Evolutionary conservation across 2,329 filamentous ascomycete genomes (phyloP).

Genomic region (Trichoderma pleuroti): DNA sequence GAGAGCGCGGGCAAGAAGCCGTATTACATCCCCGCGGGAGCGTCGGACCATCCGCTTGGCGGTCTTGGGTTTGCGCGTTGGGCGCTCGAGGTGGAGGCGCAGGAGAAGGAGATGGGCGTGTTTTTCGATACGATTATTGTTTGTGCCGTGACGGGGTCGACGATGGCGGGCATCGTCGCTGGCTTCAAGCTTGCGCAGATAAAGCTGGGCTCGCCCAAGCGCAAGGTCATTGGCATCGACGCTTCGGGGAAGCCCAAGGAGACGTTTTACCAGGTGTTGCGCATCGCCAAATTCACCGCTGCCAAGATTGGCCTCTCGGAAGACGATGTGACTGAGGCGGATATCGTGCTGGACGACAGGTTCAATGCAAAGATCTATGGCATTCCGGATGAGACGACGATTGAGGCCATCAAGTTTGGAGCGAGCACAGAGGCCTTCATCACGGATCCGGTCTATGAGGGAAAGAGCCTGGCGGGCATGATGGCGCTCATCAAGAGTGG

Average conservation of each 20-base stretch:
- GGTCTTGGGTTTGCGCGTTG: conserved; percentile 68
- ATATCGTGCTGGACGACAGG: conserved; percentile 55
- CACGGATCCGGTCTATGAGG: conserved; percentile 73
- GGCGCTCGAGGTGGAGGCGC: conserved; percentile 64
- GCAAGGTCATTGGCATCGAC: conserved; percentile 65
- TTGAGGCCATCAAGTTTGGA: conserved; percentile 65
- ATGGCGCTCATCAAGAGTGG: conserved; percentile 63
- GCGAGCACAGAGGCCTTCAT: conserved; percentile 68
- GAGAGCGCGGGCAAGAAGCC: conserved; percentile 53
- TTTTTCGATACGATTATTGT: conserved; percentile 68
- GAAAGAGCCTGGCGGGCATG: conserved; percentile 71
- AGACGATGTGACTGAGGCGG: conserved; percentile 57
- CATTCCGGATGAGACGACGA: conserved; percentile 60
- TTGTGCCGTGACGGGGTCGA: conserved; percentile 68
- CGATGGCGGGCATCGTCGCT: conserved; percentile 68
- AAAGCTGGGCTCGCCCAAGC: conserved; percentile 39
- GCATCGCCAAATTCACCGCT: conserved; percentile 63
- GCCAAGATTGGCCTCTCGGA: conserved; percentile 58
- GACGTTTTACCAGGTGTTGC: conserved; percentile 62
- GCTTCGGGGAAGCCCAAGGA: conserved; percentile 42
- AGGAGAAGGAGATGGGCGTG: conserved; percentile 58
- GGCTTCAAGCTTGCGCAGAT: conserved; percentile 63
- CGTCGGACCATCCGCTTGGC: conserved; percentile 66
- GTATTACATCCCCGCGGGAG: conserved; percentile 70
- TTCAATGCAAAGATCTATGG: conserved; percentile 69